phyloP scores from a whole-genome alignment of 805 yeast species.

The Spathaspora girioi region DNA sequence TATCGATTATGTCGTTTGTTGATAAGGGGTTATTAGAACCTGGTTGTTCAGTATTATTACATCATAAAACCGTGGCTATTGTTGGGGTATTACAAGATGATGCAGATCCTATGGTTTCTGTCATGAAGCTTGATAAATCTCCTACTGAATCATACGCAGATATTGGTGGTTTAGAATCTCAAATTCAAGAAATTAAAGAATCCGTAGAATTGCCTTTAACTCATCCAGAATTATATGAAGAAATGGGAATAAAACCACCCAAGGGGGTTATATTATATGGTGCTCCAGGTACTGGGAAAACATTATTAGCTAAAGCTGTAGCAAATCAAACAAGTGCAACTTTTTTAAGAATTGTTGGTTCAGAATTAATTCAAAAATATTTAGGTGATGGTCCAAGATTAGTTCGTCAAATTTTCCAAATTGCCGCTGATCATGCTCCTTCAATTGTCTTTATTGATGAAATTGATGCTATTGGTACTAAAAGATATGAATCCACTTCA shows the following conservation, averaged over 20 bases:
- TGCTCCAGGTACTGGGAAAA: slow-evolving; percentile 98
- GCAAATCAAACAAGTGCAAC: slow-evolving; percentile 98
- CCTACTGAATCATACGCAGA: slow-evolving; percentile 97
- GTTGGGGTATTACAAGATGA: slow-evolving; percentile 99
- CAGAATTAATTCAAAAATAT: slow-evolving; percentile 94
- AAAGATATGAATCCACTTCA: slow-evolving; percentile 92
- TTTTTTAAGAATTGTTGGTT: slow-evolving; percentile 92
- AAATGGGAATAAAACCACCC: slow-evolving; percentile 98
- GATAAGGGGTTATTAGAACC: slow-evolving; percentile 96
- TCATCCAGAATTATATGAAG: slow-evolving; percentile 95
- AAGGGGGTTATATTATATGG: slow-evolving; percentile 97
- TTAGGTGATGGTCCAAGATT: slow-evolving; percentile 97
- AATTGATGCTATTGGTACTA: slow-evolving; percentile 98
- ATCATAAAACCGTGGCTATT: slow-evolving; percentile 91
- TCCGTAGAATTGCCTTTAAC: slow-evolving; percentile 94
- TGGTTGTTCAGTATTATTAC: slow-evolving; percentile 91
- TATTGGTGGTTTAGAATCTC: slow-evolving; percentile 93
- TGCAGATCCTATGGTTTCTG: slow-evolving; percentile 96
- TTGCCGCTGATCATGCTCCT: slow-evolving; percentile 96
- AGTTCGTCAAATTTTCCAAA: slow-evolving; percentile 90
- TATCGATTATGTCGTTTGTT: slow-evolving; percentile 91
- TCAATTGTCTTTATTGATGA: slow-evolving; percentile 98
- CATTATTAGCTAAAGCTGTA: slow-evolving; percentile 93
- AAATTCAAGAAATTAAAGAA: slow-evolving; percentile 96
- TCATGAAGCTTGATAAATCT: slow-evolving; percentile 96